These are phyloP conservation scores for Hortiboletus campestris DNA, from an alignment of 768 basidiomycete species.

Conservation along the genomic window DNA sequence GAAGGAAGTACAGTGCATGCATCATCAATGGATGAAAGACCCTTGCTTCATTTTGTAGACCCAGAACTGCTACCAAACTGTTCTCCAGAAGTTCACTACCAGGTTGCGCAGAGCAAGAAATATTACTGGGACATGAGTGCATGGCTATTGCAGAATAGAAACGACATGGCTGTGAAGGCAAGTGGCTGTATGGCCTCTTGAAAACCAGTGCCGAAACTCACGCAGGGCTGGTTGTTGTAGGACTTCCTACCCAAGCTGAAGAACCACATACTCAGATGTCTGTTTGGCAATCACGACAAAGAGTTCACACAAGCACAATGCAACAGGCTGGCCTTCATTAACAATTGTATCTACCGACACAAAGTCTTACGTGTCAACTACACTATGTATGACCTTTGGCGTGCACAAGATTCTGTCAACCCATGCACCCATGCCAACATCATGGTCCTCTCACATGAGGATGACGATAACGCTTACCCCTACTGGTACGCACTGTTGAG, in stretches of 20 bases:
- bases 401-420: neutral
- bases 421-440: neutral
- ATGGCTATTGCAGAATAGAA: neutral
- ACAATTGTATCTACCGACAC: neutral
- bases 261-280: neutral
- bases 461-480: neutral
- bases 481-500: neutral
- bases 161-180: neutral
- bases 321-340: neutral
- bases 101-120: too few species aligned
- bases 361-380: neutral
- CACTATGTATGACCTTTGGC: too few species aligned
- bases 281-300: too few species aligned
- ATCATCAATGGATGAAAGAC: too few species aligned
- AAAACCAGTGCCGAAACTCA: too few species aligned
- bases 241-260: neutral
- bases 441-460: too few species aligned
- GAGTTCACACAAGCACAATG: too few species aligned
- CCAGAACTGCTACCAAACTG: too few species aligned
- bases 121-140: neutral
- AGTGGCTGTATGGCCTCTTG: too few species aligned
- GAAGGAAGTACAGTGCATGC: too few species aligned
- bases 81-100: too few species aligned
- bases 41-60: too few species aligned
- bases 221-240: neutral